Evolutionary conservation across 176 grass and related monocot genomes (phyloP), one percentile per base, ranked within the genome.

Genomic region (Poa pratensis): DNA sequence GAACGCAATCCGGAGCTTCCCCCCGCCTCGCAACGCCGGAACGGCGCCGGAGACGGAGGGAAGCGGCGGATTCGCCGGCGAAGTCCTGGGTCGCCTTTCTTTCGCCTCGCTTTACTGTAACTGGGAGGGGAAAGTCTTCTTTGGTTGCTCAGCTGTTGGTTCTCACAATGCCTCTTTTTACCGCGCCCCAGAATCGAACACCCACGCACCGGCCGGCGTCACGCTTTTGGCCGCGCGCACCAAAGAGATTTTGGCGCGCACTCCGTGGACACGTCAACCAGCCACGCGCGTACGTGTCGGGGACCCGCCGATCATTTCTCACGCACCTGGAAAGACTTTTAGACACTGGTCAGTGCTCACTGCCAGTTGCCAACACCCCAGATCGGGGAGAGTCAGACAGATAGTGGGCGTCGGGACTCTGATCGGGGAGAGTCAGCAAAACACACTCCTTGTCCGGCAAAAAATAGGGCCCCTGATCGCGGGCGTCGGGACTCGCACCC

Each of bases 291-390:
- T n/a, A 81, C 78, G 78, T 87, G 78, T 80, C 79, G 40, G 80
- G 26, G 82, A 0, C 82, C 82, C 61, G 60, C 61, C 52, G 6
- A 78, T 57, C 54, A 82, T 73, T 55, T 86, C 73, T 26, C 37
- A 24, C 80, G 27, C 88, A 78, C 88, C 83, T 86, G 70, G 82
- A 80, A 73, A 50, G 19, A 26, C 72, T 46, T 76, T 76, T 22
- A n/a, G 53, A 43, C 34, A 2, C 67, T 20, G 20, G 20, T 12
- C 43, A 11, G 8, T 48, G 45, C 65, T 0, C 24, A 80, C 45
- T 73, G 66, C 67, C 40, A 51, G 73, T 79, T 22, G 81, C 75
- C 73, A n/a, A 6, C 59, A 49, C 16, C 59, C 59, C 43, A 7
- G 78, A 66, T 49, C 17, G 57, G 50, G 28, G 50, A 77, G 50